phyloP scores from a whole-genome alignment of 257 asterid genomes.

The Solanum lycopersicoides region DNA sequence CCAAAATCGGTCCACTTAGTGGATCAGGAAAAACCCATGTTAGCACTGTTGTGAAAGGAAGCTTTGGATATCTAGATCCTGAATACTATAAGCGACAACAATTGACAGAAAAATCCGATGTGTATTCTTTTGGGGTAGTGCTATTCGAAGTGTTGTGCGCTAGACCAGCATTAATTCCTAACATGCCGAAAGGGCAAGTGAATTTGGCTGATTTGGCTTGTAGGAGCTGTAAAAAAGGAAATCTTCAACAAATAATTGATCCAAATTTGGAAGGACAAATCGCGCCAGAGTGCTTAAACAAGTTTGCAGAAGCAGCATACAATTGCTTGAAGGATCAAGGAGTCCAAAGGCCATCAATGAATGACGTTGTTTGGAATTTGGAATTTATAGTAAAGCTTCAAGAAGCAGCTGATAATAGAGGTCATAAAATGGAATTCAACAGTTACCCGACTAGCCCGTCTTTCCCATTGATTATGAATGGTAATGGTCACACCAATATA shows the following conservation, averaged over 20 bases:
- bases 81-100: constrained; percentile 50
- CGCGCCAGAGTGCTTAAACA: constrained; percentile 36
- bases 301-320: constrained; percentile 29
- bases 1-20: constrained; percentile 43
- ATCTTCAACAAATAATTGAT: constrained; percentile 32
- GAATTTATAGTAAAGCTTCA: constrained; percentile 56
- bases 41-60: constrained; percentile 66
- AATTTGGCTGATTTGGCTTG: constrained; percentile 52
- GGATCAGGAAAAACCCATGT: constrained; percentile 31
- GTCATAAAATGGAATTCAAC: background rate
- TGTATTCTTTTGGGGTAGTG: constrained; percentile 65
- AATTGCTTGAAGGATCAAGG: constrained; percentile 39
- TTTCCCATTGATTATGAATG: background rate
- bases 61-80: constrained; percentile 60
- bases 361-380: constrained; percentile 51
- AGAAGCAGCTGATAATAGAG: constrained; percentile 26
- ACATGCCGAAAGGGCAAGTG: constrained; percentile 24
- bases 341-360: constrained; percentile 46
- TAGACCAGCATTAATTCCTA: constrained; percentile 23
- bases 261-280: constrained; percentile 30
- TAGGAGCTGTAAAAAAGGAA: constrained; percentile 23
- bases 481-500: background rate
- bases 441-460: background rate
- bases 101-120: constrained; percentile 57
- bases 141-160: constrained; percentile 48